phyloP scores from a whole-genome alignment of 192 early-diverging fungal species.

The Podila horticola region DNA sequence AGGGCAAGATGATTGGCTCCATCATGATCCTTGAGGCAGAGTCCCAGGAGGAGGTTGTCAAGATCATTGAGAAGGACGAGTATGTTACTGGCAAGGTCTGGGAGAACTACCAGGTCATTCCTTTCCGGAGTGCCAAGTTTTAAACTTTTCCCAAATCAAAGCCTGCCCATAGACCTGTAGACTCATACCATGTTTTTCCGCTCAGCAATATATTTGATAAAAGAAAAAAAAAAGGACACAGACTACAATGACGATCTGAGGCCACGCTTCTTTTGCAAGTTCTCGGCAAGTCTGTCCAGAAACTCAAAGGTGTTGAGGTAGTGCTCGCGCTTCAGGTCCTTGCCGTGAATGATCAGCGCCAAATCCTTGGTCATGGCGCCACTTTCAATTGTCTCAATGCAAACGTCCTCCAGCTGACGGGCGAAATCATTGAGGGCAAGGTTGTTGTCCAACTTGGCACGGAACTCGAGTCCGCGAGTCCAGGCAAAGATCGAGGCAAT shows the following conservation, averaged over 20 bases:
- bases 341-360: constrained; percentile 93
- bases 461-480: constrained; percentile 93
- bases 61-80: constrained; percentile 58
- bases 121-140: constrained; percentile 30
- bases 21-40: constrained; percentile 61
- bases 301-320: constrained; percentile 92
- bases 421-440: constrained; percentile 78
- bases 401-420: constrained; percentile 84
- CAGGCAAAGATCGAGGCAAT: constrained; percentile 97
- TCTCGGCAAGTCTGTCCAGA: constrained; percentile 84
- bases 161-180: too few species aligned
- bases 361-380: constrained; percentile 98
- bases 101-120: constrained; percentile 58
- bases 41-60: constrained; percentile 53
- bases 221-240: background rate
- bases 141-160: background rate
- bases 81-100: constrained; percentile 65
- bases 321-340: constrained; percentile 78
- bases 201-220: background rate
- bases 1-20: constrained; percentile 64
- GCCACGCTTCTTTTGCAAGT: constrained; percentile 53
- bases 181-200: too few species aligned
- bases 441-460: constrained; percentile 93
- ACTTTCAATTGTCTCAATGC: constrained; percentile 88
- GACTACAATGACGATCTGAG: constrained; percentile 18